These are phyloP conservation scores for Nitzschia palea DNA, from an alignment of 108 stramenopile genomes.

Conservation along the genomic window DNA sequence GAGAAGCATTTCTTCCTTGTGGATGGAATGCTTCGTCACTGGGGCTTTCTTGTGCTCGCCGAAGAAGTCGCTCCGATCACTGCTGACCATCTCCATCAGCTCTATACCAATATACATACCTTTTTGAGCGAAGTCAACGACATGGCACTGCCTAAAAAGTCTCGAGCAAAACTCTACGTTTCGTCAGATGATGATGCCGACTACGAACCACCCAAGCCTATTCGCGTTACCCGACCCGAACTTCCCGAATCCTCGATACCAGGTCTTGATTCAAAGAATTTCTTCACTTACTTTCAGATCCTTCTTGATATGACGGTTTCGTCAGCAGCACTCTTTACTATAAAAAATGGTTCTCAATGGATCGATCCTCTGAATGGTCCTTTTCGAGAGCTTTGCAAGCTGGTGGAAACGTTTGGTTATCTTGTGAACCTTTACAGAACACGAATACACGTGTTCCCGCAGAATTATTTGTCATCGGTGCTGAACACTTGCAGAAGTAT, in stretches of 20 bases:
- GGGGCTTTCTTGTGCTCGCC: slow-evolving; percentile 20
- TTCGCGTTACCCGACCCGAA: not conserved
- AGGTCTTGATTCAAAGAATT: slow-evolving; percentile 5
- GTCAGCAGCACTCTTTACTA: slow-evolving; percentile 13
- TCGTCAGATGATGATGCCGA: slow-evolving; percentile 9
- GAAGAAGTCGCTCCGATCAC: not conserved
- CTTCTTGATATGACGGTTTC: slow-evolving; percentile 20
- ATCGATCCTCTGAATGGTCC: slow-evolving; percentile 1
- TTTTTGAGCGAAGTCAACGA: slow-evolving; percentile 19
- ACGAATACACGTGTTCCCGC: slow-evolving; percentile 19
- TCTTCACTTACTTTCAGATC: slow-evolving; percentile 12
- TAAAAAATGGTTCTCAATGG: not conserved
- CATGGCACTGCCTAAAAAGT: not conserved
- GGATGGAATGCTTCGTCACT: slow-evolving; percentile 24
- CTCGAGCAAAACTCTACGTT: not conserved
- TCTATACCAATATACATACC: slow-evolving; percentile 3
- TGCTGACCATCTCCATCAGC: slow-evolving; percentile 7
- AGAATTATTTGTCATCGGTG: not conserved
- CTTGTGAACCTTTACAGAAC: slow-evolving; percentile 9
- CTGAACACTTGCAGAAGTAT: slow-evolving; percentile 16
- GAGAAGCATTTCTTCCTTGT: slow-evolving; percentile 4
- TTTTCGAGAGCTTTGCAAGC: slow-evolving; percentile 1
- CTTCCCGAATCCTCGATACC: not conserved
- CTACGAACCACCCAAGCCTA: slow-evolving; percentile 2
- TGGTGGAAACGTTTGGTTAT: slow-evolving; percentile 17